Evolutionary conservation across 2,329 filamentous ascomycete species (phyloP), one percentile per base, ranked within the genome.

Genomic region (Diaporthe sp.): DNA sequence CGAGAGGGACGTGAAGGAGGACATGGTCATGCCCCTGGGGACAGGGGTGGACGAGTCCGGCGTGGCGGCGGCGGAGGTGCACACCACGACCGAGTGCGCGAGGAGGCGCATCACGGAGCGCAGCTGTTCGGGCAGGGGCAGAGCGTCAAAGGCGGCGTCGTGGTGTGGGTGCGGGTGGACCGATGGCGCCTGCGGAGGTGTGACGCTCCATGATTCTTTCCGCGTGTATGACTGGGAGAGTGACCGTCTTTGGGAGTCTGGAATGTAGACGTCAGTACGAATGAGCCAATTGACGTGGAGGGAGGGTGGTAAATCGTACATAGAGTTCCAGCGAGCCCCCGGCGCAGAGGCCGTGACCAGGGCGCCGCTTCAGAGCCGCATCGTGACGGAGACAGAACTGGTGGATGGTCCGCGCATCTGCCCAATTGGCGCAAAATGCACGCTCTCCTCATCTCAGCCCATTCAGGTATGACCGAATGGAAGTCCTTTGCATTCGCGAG

Each of bases 1-100:
- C 22, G 88, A 86, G 37, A 92, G 82, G 0, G 89, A 90, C 3
- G 89, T 89, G 77, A 92, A 88, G 2, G 89, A 91, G 9, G 90
- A 91, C 84, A 91, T 89, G 44, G 90, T 91, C 86, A 92, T 89
- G 65, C 87, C 90, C 44, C 87, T 85, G 8, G 81, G 71, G 2
- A 73, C 58, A 4, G 34, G 44, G 44, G 15, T 59, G 25, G 69
- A 68, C 44, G 58, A 15, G 17, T 22, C 37, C 13, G 69, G 22
- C 39, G 71, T 25, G 22, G 72, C 17, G 39, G 77, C 19, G 49
- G 83, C 81, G 31, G 88, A 83, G 31, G 89, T 91, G 79, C 89
- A 89, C 17, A 90, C 87, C n/a, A 90, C 88, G 51, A 89, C 88
- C 0, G 89, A 87, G 79, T 90, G 87, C 3, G 88, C 84, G 17